Conservation (phyloP, 1,139 yeast genomes). For the Sugiyamaella sp. region DNA sequence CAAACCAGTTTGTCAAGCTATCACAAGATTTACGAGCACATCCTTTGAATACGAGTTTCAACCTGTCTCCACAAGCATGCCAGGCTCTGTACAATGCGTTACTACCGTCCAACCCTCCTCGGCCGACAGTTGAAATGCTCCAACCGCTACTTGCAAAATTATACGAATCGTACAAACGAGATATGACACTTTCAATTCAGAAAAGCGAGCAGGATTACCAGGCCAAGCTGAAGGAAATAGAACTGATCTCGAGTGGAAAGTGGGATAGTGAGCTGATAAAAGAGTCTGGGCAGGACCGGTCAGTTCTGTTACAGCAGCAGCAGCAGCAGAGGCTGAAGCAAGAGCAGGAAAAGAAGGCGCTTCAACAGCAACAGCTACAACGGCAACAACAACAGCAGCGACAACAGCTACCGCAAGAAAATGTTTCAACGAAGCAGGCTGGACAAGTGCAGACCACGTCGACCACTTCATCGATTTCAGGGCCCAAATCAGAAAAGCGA, state of each 20-base stretch:
- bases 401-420: conserved; percentile 33
- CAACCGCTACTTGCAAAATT: conserved; percentile 36
- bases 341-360: conserved; percentile 30
- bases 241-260: conserved; percentile 43
- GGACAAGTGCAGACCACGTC: too few species aligned
- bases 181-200: conserved; percentile 36
- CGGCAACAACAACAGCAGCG: conserved; percentile 29
- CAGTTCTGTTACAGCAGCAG: conserved; percentile 30
- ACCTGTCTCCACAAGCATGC: conserved; percentile 37
- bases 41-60: conserved; percentile 34
- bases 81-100: conserved; percentile 35
- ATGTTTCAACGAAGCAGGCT: too few species aligned
- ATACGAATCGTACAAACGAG: conserved; percentile 38
- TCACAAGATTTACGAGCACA: conserved; percentile 35
- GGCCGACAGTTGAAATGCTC: conserved; percentile 36
- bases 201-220: conserved; percentile 42
- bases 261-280: conserved; percentile 40
- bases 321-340: conserved; percentile 29
- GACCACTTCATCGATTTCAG: too few species aligned
- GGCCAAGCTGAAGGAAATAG: conserved; percentile 40
- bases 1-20: conserved; percentile 29
- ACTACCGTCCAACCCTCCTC: conserved; percentile 32
- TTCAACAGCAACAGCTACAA: conserved; percentile 30
- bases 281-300: conserved; percentile 29
- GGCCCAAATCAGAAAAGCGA: too few species aligned